A percentile compares a stretch with the other conserved stretches of the same genome.
phyloP scores from a whole-genome alignment of 306 rosid species.

The Vachellia pachyceras region DNA sequence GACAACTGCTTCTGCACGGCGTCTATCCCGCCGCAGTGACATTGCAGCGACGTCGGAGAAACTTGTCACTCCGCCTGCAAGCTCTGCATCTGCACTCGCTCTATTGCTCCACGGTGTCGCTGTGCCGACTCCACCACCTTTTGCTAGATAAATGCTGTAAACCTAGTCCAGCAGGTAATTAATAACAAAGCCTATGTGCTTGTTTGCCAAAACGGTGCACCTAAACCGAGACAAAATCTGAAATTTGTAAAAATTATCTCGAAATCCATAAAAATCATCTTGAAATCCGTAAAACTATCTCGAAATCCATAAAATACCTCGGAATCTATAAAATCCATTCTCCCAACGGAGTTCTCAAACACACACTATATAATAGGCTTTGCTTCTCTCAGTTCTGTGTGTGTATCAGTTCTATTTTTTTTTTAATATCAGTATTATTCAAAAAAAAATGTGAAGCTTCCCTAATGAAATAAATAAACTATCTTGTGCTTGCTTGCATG shows the following conservation, averaged over 20 bases:
- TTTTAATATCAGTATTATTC: no score
- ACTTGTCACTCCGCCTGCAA: background rate
- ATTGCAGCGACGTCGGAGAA: background rate
- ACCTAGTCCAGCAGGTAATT: background rate
- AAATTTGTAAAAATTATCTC: no score
- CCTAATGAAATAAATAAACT: background rate
- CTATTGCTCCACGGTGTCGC: background rate
- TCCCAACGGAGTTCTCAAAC: no score
- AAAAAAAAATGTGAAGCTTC: background rate
- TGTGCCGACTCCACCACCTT: background rate
- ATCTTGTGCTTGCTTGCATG: background rate
- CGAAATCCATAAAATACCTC: no score
- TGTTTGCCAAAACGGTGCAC: no score
- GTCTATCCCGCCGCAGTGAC: conserved; percentile 22
- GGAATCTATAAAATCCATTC: no score
- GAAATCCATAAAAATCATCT: no score
- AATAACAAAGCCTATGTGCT: background rate
- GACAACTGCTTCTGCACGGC: background rate
- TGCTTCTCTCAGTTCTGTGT: background rate
- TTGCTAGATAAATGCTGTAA: background rate
- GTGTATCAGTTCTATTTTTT: no score
- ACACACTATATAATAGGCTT: background rate
- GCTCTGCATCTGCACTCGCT: rapidly evolving
- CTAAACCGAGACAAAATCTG: no score
- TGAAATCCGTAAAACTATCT: no score